Percentiles rank a stretch among this genome's conserved stretches.
Evolutionary conservation across 2,329 filamentous ascomycete species (phyloP).

Genomic region (Neofusicoccum laricinum): DNA sequence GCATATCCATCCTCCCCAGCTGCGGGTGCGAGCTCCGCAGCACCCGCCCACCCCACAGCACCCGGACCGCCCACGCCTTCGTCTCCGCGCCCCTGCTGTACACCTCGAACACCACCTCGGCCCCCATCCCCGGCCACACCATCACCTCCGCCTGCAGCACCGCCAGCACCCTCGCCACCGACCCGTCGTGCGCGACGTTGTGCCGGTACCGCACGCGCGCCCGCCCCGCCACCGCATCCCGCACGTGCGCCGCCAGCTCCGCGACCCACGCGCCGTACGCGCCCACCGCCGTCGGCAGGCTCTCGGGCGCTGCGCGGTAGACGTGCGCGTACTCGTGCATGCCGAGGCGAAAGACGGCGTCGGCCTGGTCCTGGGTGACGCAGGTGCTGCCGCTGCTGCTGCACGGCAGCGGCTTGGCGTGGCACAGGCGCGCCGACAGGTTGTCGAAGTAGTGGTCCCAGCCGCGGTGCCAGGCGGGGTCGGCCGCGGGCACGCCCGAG

Average conservation of each 20-base stretch:
- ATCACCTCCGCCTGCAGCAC: slow-evolving; percentile 71
- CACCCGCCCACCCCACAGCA: slow-evolving; percentile 68
- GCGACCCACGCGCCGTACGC: slow-evolving; percentile 72
- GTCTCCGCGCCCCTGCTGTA: slow-evolving; percentile 36
- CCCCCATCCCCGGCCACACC: slow-evolving; percentile 83
- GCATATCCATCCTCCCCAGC: slow-evolving; percentile 68
- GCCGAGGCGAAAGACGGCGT: slow-evolving; percentile 71
- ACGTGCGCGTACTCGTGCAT: slow-evolving; percentile 79
- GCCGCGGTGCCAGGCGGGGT: slow-evolving; percentile 64
- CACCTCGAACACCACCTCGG: slow-evolving; percentile 74
- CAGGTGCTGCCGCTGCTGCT: slow-evolving; percentile 41
- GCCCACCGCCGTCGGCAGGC: slow-evolving; percentile 60
- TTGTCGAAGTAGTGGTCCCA: slow-evolving; percentile 87
- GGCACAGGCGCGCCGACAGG: slow-evolving; percentile 74
- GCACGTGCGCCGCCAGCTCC: slow-evolving; percentile 66
- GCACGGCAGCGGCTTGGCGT: slow-evolving; percentile 70
- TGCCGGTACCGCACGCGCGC: slow-evolving; percentile 60
- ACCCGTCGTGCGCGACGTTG: slow-evolving; percentile 79
- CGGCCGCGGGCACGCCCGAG: slow-evolving; percentile 59
- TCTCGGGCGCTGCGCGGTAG: slow-evolving; percentile 57
- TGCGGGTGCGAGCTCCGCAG: slow-evolving; percentile 65
- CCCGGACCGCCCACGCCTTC: slow-evolving; percentile 39
- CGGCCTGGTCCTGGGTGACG: slow-evolving; percentile 59
- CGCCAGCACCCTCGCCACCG: slow-evolving; percentile 63
- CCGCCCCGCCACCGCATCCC: slow-evolving; percentile 46